Percentiles rank a stretch among this genome's conserved stretches.
Evolutionary conservation across 129 eudicot genomes (phyloP).

Genomic region (Silybum marianum): DNA sequence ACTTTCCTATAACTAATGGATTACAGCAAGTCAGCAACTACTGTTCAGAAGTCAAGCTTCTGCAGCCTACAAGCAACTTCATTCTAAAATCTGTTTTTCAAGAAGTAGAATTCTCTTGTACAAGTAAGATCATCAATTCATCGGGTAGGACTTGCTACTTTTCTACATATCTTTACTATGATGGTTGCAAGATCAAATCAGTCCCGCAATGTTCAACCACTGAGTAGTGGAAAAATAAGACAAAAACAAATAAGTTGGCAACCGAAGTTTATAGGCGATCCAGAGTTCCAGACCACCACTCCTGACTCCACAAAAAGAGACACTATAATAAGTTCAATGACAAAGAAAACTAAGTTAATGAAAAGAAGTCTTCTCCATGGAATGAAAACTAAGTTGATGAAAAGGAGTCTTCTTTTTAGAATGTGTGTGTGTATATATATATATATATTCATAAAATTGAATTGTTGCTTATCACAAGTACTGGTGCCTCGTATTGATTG

Average conservation of each 20-base stretch:
- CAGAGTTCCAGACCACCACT: not conserved
- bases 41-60: not conserved
- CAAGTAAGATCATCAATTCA: not conserved
- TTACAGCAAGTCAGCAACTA: not conserved
- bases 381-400: too few relatives aligned
- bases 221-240: not conserved
- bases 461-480: not conserved
- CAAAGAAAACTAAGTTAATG: not conserved
- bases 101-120: not conserved
- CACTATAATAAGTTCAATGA: not conserved
- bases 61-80: not conserved
- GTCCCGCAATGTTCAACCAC: not conserved
- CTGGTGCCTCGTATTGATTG: not conserved
- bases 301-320: not conserved
- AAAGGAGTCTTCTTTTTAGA: not conserved
- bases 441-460: not conserved
- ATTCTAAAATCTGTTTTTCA: not conserved
- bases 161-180: not conserved
- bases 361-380: not conserved
- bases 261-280: not conserved
- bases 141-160: not conserved
- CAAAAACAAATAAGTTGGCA: not conserved
- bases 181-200: not conserved
- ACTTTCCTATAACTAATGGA: not conserved
- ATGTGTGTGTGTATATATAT: not conserved